phyloP scores from a whole-genome alignment of 2,329 filamentous ascomycete species.

The Fusarium dimerum region DNA sequence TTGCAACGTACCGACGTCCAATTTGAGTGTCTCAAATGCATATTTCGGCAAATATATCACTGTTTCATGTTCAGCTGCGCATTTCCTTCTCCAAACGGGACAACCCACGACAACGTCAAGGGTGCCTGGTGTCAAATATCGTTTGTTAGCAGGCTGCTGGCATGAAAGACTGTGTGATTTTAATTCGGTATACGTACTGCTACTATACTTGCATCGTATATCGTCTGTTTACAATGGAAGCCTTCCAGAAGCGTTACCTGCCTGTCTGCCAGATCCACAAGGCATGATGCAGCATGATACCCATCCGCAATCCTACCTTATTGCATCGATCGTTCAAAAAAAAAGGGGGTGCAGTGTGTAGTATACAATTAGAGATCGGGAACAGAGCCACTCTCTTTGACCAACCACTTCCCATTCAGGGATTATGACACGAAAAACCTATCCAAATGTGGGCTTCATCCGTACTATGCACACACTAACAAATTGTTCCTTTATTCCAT shows the following conservation, averaged over 20 bases:
- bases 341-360: too few relatives aligned
- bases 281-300: not conserved
- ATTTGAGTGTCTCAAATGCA: not conserved
- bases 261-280: not conserved
- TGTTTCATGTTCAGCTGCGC: slow-evolving; percentile 26
- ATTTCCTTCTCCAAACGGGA: not conserved
- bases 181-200: slow-evolving; percentile 1
- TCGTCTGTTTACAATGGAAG: not conserved
- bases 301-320: not conserved
- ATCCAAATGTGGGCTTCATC: not conserved
- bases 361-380: too few relatives aligned
- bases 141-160: not conserved
- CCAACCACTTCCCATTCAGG: not conserved
- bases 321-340: too few relatives aligned
- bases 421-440: not conserved
- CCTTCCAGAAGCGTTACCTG: not conserved
- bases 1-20: not conserved
- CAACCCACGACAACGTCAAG: slow-evolving; percentile 6
- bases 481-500: not conserved
- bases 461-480: not conserved
- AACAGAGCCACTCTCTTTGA: not conserved
- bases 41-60: slow-evolving; percentile 7
- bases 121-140: not conserved
- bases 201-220: not conserved
- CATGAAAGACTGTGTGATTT: too few relatives aligned